phyloP scores from a whole-genome alignment of 768 basidiomycete species.

The Leccinellum albellum region DNA sequence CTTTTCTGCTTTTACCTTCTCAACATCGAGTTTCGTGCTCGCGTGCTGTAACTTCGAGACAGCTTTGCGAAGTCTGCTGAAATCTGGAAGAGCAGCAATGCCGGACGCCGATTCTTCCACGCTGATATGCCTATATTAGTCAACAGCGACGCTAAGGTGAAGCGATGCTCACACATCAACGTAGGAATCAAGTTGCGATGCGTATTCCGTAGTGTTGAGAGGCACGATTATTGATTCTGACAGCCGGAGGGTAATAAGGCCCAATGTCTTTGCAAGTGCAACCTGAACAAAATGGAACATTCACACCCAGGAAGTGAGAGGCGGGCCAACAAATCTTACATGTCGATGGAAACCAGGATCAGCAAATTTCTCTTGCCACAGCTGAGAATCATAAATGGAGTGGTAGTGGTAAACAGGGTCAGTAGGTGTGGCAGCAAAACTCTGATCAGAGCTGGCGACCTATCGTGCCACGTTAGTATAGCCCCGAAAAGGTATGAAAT shows the following conservation, averaged over 20 bases:
- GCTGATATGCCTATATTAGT: slow-evolving; percentile 31
- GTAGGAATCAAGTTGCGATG: slow-evolving; percentile 58
- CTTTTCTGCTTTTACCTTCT: slow-evolving; percentile 54
- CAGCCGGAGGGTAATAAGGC: slow-evolving; percentile 55
- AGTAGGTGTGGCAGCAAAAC: slow-evolving; percentile 30
- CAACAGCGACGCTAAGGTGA: slow-evolving; percentile 23
- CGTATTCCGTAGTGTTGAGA: slow-evolving; percentile 73
- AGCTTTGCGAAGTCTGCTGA: slow-evolving; percentile 43
- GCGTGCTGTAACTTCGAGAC: slow-evolving; percentile 47
- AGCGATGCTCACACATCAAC: slow-evolving; percentile 48
- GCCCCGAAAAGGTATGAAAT: not conserved
- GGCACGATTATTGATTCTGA: slow-evolving; percentile 62
- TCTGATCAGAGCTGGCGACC: slow-evolving; percentile 34
- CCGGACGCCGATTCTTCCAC: slow-evolving; percentile 45
- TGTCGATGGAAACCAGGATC: slow-evolving; percentile 75
- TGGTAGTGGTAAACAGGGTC: slow-evolving; percentile 73
- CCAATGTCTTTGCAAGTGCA: slow-evolving; percentile 62
- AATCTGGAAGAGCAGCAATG: slow-evolving; percentile 23
- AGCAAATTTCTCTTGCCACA: slow-evolving; percentile 70
- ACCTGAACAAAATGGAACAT: slow-evolving; percentile 35
- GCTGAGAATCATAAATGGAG: slow-evolving; percentile 66
- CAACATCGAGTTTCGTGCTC: slow-evolving; percentile 54
- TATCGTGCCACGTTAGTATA: slow-evolving; percentile 5
- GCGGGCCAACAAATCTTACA: slow-evolving; percentile 35
- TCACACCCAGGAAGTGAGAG: not conserved